Base-by-base conservation (phyloP, 768 basidiomycete species). In the Naganishia randhawae region DNA sequence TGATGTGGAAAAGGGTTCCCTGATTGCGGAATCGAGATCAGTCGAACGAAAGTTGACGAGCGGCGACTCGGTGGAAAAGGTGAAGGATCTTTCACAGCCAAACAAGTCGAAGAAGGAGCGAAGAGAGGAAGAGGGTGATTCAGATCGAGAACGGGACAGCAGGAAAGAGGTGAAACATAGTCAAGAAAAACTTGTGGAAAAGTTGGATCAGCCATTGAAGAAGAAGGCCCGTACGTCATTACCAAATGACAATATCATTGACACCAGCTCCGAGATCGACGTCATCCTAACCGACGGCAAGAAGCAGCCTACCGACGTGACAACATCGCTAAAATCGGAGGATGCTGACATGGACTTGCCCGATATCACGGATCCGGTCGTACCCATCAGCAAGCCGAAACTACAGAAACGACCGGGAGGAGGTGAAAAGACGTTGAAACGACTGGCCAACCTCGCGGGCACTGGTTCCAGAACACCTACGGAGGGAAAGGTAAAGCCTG, bases 371-470 rank as follows among this genome's bases (percentile, higher is more conserved):
- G 57, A 42, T 27, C 57, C 33, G 32, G 33, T 22, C 54, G 10
- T n/a, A n/a, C n/a, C n/a, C n/a, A n/a, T 37, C 17, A 39, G 37
- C 45, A 48, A 22, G 25, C 57, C 57, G 22, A 61, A 61, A 42
- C 25, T 42, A 19, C 57, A 61, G 32, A 61, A 61, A 29, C 57
- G 57, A 5, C 37, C 37, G 0, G 57, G 57, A 3, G 53, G 8
- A 7, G 45, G 45, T n/a, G 41, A 42, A 6, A 42, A 57, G 52
- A 54, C 27, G 52, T 9, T 19, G n/a, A 37, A 39, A 37, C 57
- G 57, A 19, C 37, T 61, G 17, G 57, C 57, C 22, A 39, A 61
- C 39, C 39, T 61, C 2, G 57, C 22, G n/a, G 54, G 54, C 16
- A 22, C 16, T 55, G 57, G 37, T 13, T 7, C 57, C 4, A 2